Evolutionary conservation across 1,284 basidiomycete genomes (phyloP).

Genomic region (Cutaneotrichosporon curvatum): DNA sequence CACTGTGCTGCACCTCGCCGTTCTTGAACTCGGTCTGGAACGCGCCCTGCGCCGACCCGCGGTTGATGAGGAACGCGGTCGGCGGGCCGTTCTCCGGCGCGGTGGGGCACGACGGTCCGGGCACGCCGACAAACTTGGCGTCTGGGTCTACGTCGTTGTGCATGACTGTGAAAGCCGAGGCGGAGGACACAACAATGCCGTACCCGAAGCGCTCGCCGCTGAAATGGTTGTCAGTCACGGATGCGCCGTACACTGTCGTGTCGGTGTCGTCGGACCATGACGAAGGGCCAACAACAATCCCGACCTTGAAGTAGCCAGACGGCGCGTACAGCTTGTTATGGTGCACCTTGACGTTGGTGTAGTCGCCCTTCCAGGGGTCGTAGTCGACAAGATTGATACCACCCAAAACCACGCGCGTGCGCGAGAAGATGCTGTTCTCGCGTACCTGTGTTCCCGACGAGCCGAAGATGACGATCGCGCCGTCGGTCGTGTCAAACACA

Average conservation of each 20-base stretch:
- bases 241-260: constrained; percentile 38
- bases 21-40: constrained; percentile 46
- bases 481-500: constrained; percentile 46
- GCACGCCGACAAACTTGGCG: constrained; percentile 36
- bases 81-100: constrained; percentile 44
- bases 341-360: constrained; percentile 37
- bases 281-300: constrained; percentile 44
- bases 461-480: constrained; percentile 46
- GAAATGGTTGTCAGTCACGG: constrained; percentile 41
- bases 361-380: constrained; percentile 46
- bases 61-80: constrained; percentile 43
- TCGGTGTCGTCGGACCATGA: constrained; percentile 48
- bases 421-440: constrained; percentile 41
- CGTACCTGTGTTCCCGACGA: constrained; percentile 38
- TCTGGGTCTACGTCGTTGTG: constrained; percentile 33
- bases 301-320: constrained; percentile 43
- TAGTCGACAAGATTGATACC: constrained; percentile 47
- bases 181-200: constrained; percentile 43
- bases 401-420: constrained; percentile 43
- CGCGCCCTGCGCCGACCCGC: constrained; percentile 36
- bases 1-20: constrained; percentile 48
- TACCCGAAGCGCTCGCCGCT: constrained; percentile 43
- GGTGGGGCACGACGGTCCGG: constrained; percentile 37
- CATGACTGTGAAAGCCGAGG: constrained; percentile 40
- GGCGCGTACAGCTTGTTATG: constrained; percentile 43